Conservation (phyloP, 108 stramenopile genomes). For the Discostella stelligeroides region DNA sequence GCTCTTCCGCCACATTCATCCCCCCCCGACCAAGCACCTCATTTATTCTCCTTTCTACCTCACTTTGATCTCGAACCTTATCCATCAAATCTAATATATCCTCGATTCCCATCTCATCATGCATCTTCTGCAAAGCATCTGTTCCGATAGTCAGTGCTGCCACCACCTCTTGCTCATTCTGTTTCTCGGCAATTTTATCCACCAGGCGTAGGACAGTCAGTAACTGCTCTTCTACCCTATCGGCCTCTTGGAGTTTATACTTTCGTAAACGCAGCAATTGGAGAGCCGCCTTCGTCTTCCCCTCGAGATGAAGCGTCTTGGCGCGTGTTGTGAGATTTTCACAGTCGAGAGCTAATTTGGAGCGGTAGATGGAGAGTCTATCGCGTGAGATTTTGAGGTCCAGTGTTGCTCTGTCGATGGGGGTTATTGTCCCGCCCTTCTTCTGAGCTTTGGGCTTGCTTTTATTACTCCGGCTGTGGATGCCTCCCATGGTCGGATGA, state of each 20-base stretch:
- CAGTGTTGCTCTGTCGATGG: conserved; percentile 83
- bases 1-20: conserved; percentile 31
- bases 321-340: conserved; percentile 69
- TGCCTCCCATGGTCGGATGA: conserved; percentile 49
- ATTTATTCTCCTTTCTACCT: conserved; percentile 82
- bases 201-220: conserved; percentile 86
- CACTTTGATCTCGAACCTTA: conserved; percentile 80
- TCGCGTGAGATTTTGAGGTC: conserved; percentile 93
- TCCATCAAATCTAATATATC: conserved; percentile 93
- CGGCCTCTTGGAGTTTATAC: conserved; percentile 75
- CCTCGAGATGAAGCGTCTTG: conserved; percentile 61
- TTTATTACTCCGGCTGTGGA: conserved; percentile 20
- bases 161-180: conserved; percentile 79
- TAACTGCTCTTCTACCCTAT: conserved; percentile 74
- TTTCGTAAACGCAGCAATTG: conserved; percentile 72
- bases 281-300: conserved; percentile 69
- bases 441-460: conserved; percentile 16
- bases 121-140: conserved; percentile 85
- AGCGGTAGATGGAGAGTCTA: conserved; percentile 70
- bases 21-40: conserved; percentile 54
- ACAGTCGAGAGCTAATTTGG: conserved; percentile 66
- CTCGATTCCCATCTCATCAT: conserved; percentile 87
- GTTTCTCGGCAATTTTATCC: conserved; percentile 80
- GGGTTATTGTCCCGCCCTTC: conserved; percentile 49
- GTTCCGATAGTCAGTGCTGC: conserved; percentile 77